Percentiles rank a stretch among this genome's conserved stretches.
Conservation (phyloP, 345 rosid species). For the Citrus unshiu region DNA sequence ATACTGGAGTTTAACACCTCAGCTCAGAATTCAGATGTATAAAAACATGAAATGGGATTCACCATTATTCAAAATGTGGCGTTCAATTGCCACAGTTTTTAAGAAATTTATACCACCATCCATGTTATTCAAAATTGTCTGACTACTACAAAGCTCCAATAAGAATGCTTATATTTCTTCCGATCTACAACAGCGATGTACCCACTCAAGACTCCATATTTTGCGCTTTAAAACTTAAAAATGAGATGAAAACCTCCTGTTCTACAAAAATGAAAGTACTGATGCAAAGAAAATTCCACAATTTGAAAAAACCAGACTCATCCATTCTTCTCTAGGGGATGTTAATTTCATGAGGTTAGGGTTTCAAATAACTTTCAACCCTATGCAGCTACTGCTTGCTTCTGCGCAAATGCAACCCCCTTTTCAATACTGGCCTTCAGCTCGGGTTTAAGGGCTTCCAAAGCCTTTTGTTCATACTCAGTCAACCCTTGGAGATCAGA, state of each 20-base stretch:
- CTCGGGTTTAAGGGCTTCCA: slow-evolving; percentile 76
- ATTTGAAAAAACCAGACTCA: slow-evolving; percentile 12
- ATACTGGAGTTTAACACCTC: neutral
- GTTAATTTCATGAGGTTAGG: slow-evolving; percentile 5
- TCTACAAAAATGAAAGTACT: slow-evolving; percentile 32
- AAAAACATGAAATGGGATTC: neutral
- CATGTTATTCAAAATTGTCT: slow-evolving; percentile 23
- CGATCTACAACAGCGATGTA: slow-evolving; percentile 22
- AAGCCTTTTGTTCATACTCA: slow-evolving; percentile 76
- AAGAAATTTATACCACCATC: slow-evolving; percentile 1
- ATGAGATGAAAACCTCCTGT: slow-evolving; percentile 13
- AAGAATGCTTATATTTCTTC: slow-evolving; percentile 3
- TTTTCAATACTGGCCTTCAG: slow-evolving; percentile 85
- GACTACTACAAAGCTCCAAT: slow-evolving; percentile 12
- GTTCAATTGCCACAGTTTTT: neutral
- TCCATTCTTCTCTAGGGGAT: slow-evolving; percentile 2
- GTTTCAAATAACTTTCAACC: slow-evolving; percentile 1
- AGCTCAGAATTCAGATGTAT: neutral
- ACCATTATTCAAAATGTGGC: neutral
- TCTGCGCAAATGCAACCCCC: slow-evolving; percentile 70
- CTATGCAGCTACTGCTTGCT: slow-evolving; percentile 55
- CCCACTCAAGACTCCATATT: slow-evolving; percentile 2
- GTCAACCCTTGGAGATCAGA: slow-evolving; percentile 73
- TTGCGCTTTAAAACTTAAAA: neutral
- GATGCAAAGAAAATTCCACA: slow-evolving; percentile 15